Evolutionary conservation across 441 rosid genomes (phyloP).

Genomic region (Populus hybrid): DNA sequence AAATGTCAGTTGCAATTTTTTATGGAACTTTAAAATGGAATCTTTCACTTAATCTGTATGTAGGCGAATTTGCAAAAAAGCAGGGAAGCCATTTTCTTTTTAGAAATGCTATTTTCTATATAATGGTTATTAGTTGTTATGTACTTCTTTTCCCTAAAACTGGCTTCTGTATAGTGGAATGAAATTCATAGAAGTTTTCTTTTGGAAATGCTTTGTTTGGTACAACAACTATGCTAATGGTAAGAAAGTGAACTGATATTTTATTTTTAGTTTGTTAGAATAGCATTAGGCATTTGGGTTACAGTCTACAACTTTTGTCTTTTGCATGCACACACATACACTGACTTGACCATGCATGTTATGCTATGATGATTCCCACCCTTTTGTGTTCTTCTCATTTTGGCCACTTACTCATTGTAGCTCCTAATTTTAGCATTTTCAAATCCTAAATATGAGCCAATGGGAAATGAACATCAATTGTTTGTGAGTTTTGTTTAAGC

Average conservation of each 20-base stretch:
- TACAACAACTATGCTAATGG: background rate
- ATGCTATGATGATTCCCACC: background rate
- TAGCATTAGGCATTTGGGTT: background rate
- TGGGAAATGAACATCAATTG: background rate
- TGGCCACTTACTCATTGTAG: background rate
- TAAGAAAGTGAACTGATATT: background rate
- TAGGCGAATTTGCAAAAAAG: constrained; percentile 4
- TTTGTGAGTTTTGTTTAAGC: background rate
- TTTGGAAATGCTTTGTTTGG: background rate
- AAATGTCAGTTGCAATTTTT: constrained; percentile 11
- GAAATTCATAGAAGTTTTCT: background rate
- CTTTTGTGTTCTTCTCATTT: background rate
- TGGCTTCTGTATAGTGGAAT: background rate
- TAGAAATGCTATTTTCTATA: background rate
- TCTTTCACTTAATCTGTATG: constrained; percentile 3
- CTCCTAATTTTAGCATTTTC: background rate
- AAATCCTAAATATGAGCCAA: background rate
- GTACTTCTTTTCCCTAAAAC: background rate
- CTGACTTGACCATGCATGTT: background rate
- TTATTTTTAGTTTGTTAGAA: background rate
- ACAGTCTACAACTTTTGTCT: background rate
- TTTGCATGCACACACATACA: background rate
- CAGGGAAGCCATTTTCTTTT: background rate
- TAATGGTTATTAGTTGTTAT: background rate
- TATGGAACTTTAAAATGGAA: background rate